Percentiles rank a stretch among this genome's conserved stretches.
These are phyloP conservation scores for Fusarium graminum DNA, from an alignment of 2,329 filamentous ascomycete genomes.

Conservation along the genomic window DNA sequence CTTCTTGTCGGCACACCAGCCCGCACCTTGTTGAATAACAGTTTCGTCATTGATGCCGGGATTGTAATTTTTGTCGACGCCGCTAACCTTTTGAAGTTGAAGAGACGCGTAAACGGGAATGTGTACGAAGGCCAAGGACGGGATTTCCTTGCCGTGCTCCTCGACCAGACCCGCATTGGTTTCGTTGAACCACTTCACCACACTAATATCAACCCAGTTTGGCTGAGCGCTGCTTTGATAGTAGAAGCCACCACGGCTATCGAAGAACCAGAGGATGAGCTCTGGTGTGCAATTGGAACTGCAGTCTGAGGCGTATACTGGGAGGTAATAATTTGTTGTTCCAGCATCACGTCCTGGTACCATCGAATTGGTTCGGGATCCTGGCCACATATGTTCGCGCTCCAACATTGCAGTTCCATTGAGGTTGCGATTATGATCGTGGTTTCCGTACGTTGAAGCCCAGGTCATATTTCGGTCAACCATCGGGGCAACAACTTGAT, in stretches of 20 bases:
- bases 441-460: constrained; percentile 78
- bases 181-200: constrained; percentile 60
- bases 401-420: constrained; percentile 35
- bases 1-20: constrained; percentile 58
- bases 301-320: constrained; percentile 55
- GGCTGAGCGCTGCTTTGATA: constrained; percentile 56
- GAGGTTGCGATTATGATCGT: constrained; percentile 70
- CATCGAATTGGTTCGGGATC: constrained; percentile 46
- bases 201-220: constrained; percentile 61
- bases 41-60: constrained; percentile 63
- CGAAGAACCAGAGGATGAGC: constrained; percentile 76
- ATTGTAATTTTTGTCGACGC: constrained; percentile 55
- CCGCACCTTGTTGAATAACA: constrained; percentile 58
- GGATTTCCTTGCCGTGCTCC: constrained; percentile 53
- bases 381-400: constrained; percentile 45
- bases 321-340: constrained; percentile 60
- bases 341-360: constrained; percentile 46
- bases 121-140: constrained; percentile 64
- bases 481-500: constrained; percentile 69
- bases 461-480: constrained; percentile 67
- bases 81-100: constrained; percentile 42
- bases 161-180: constrained; percentile 52
- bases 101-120: constrained; percentile 57
- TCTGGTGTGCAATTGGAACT: constrained; percentile 51
- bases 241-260: constrained; percentile 69